phyloP scores from a whole-genome alignment of 2,329 filamentous ascomycete species.

The Cercospora zeina region DNA sequence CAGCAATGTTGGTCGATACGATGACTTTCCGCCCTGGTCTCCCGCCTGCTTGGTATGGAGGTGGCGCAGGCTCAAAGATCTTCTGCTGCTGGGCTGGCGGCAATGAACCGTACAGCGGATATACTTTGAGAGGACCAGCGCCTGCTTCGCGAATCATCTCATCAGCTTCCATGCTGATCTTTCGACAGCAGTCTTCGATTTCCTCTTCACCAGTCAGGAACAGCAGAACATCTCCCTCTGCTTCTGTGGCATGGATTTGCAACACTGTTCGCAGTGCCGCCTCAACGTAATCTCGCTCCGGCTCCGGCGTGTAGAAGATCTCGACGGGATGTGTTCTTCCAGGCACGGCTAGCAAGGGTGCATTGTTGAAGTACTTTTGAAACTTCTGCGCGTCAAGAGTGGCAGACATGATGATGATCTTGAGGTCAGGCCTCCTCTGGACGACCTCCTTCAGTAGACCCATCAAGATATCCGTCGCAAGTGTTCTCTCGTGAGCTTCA shows the following conservation, averaged over 20 bases:
- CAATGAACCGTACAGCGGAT: constrained; percentile 90
- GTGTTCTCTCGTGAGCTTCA: constrained; percentile 95
- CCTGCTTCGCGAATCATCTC: constrained; percentile 90
- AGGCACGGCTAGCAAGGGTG: constrained; percentile 88
- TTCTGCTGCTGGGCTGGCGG: constrained; percentile 81
- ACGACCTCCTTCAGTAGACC: constrained; percentile 91
- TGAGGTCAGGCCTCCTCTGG: constrained; percentile 78
- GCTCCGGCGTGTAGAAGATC: constrained; percentile 96
- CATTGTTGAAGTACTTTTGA: constrained; percentile 93
- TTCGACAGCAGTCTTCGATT: constrained; percentile 92
- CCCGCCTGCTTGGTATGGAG: constrained; percentile 70
- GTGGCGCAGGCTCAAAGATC: constrained; percentile 89
- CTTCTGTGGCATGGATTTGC: constrained; percentile 92
- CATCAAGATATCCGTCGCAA: constrained; percentile 97
- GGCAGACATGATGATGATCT: constrained; percentile 98
- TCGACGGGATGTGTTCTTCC: constrained; percentile 95
- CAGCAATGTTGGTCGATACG: constrained; percentile 94
- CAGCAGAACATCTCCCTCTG: constrained; percentile 86
- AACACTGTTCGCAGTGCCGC: constrained; percentile 90
- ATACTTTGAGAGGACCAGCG: constrained; percentile 83
- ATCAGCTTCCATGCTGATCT: constrained; percentile 86
- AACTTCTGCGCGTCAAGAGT: constrained; percentile 98
- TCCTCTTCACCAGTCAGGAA: constrained; percentile 98
- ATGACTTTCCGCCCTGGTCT: constrained; percentile 91
- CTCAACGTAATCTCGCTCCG: constrained; percentile 95